These are phyloP conservation scores for Aplosporella prunicola DNA, from an alignment of 2,329 filamentous ascomycete genomes.

Conservation along the genomic window DNA sequence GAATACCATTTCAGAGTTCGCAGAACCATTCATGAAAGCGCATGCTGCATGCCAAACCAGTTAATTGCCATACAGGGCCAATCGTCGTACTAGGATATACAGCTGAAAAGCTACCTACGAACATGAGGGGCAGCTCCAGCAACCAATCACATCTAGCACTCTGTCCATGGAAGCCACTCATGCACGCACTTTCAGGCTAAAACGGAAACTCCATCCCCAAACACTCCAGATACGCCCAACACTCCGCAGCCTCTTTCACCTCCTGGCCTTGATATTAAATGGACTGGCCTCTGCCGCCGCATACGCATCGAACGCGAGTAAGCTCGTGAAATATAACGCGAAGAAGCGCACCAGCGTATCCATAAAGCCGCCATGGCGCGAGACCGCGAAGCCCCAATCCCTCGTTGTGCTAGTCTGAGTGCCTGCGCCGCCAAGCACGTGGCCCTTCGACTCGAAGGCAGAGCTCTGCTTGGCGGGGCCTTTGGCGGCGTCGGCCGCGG, in stretches of 20 bases:
- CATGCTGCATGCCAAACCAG: too few relatives aligned
- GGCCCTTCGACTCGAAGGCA: conserved; percentile 34
- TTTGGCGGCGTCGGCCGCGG: conserved; percentile 30
- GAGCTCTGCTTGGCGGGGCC: conserved; percentile 25
- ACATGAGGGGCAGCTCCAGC: too few relatives aligned
- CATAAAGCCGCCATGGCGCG: conserved; percentile 26
- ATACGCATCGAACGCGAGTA: conserved; percentile 37
- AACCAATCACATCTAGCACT: too few relatives aligned
- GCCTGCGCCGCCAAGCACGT: conserved; percentile 28
- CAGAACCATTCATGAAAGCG: too few relatives aligned
- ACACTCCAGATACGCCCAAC: background rate
- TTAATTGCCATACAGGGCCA: too few relatives aligned
- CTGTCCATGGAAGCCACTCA: too few relatives aligned
- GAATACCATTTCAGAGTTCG: too few relatives aligned
- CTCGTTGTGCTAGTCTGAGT: conserved; percentile 15
- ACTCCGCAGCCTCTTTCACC: conserved; percentile 1
- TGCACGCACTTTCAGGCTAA: too few relatives aligned
- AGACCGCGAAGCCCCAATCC: conserved; percentile 20
- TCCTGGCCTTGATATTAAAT: conserved; percentile 28
- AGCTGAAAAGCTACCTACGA: too few relatives aligned
- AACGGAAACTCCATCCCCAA: conserved; percentile 1
- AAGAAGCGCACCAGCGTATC: conserved; percentile 36
- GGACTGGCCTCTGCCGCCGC: conserved; percentile 35
- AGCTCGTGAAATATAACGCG: conserved; percentile 36
- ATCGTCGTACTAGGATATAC: too few relatives aligned